Percentiles rank a stretch among this genome's conserved stretches.
Evolutionary conservation across 345 rosid genomes (phyloP).

Genomic region (Populus deltoides): DNA sequence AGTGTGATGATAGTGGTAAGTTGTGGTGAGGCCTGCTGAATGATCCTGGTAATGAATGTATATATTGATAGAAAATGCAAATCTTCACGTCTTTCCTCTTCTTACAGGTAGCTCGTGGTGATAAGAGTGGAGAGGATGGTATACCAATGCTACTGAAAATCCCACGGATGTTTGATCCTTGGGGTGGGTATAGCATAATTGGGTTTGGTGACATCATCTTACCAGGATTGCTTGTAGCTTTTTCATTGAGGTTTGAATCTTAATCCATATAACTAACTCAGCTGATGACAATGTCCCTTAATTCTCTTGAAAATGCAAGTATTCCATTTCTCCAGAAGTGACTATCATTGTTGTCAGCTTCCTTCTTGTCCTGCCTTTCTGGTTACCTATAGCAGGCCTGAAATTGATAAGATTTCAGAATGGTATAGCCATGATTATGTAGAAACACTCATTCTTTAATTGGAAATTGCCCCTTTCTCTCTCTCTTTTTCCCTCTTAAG

Average conservation of each 20-base stretch:
- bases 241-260: conserved; percentile 68
- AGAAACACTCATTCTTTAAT: neutral
- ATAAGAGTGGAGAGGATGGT: conserved; percentile 89
- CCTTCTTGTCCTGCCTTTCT: neutral
- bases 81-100: conserved; percentile 3
- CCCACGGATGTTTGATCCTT: conserved; percentile 97
- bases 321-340: neutral
- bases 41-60: neutral
- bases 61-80: neutral
- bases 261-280: conserved; percentile 1
- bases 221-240: conserved; percentile 88
- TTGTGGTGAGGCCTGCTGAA: conserved; percentile 10
- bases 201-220: conserved; percentile 97
- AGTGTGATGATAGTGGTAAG: conserved; percentile 99
- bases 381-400: neutral
- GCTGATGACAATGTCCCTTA: neutral
- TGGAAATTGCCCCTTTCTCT: neutral
- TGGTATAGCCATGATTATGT: neutral
- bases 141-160: conserved; percentile 95
- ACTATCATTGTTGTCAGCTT: neutral
- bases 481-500: neutral
- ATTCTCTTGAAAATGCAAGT: neutral
- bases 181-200: conserved; percentile 98
- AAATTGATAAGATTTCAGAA: neutral
- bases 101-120: conserved; percentile 94